Conservation (phyloP, 495 filamentous ascomycete species). For the Podospora australis region DNA sequence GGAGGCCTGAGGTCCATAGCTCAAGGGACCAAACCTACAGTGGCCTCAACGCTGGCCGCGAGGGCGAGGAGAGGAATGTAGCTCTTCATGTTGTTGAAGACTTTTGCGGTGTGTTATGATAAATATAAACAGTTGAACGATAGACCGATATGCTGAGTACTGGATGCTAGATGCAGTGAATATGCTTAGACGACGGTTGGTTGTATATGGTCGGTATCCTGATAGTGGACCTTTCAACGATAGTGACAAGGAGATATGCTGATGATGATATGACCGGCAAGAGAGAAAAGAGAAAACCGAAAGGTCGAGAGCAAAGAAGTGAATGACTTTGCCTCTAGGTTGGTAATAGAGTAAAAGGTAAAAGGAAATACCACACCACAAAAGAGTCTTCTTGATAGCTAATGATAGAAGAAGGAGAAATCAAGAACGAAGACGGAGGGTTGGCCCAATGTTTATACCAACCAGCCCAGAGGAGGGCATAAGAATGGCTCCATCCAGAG, state of each 20-base stretch:
- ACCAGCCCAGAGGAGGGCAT: neutral
- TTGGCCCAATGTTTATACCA: neutral
- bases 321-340: conserved; percentile 50
- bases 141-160: conserved; percentile 1
- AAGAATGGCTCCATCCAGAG: neutral
- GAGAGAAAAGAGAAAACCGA: conserved; percentile 25
- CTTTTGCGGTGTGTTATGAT: conserved; percentile 1
- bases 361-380: conserved; percentile 13
- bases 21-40: conserved; percentile 30
- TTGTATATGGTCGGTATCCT: conserved; percentile 12
- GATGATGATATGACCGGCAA: too few species aligned
- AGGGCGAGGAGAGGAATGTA: conserved; percentile 46
- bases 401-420: conserved; percentile 23
- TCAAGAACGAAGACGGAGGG: conserved; percentile 7
- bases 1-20: neutral
- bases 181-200: too few species aligned
- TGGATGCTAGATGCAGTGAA: too few species aligned
- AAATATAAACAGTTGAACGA: conserved; percentile 16
- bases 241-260: conserved; percentile 15
- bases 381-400: conserved; percentile 23
- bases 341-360: conserved; percentile 28
- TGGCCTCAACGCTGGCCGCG: conserved; percentile 53
- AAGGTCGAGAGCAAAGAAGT: conserved; percentile 44
- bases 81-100: conserved; percentile 44
- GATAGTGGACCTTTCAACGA: conserved; percentile 18